A percentile compares a stretch with the other conserved stretches of the same genome.
phyloP scores from a whole-genome alignment of 2,329 filamentous ascomycete species.

The Colletotrichum theobromicola region DNA sequence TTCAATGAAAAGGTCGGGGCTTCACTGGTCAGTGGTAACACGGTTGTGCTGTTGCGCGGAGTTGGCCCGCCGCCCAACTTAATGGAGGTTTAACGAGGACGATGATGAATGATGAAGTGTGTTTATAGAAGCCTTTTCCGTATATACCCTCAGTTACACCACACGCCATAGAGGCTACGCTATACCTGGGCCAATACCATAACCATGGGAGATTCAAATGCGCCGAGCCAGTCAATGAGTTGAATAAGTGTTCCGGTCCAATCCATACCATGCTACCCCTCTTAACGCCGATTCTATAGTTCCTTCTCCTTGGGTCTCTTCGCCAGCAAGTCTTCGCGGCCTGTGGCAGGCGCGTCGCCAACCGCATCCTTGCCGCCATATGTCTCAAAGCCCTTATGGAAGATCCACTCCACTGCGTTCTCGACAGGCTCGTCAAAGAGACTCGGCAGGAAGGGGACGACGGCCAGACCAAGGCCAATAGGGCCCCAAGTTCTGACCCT shows the following conservation, averaged over 20 bases:
- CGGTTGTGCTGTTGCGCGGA: conserved; percentile 85
- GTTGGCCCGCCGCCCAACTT: conserved; percentile 81
- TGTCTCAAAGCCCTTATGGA: conserved; percentile 80
- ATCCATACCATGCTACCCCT: not conserved
- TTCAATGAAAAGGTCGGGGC: conserved; percentile 86
- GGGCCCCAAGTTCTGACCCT: conserved; percentile 84
- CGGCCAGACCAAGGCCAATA: conserved; percentile 79
- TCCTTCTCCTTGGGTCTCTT: conserved; percentile 31
- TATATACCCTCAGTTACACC: conserved; percentile 18
- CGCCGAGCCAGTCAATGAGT: conserved; percentile 9
- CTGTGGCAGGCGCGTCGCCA: conserved; percentile 58
- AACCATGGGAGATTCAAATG: conserved; percentile 1
- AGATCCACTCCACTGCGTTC: conserved; percentile 86
- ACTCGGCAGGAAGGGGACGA: conserved; percentile 83
- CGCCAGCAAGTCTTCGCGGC: conserved; percentile 53
- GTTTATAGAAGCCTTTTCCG: conserved; percentile 7
- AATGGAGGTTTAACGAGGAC: conserved; percentile 56
- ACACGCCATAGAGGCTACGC: not conserved
- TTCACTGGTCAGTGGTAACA: conserved; percentile 80
- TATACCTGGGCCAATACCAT: not conserved
- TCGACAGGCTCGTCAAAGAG: conserved; percentile 94
- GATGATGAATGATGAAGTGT: conserved; percentile 12
- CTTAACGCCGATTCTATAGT: not conserved
- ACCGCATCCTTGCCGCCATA: conserved; percentile 69
- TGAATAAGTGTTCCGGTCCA: not conserved